Evolutionary conservation across 2,329 filamentous ascomycete genomes (phyloP), one percentile per base, ranked within the genome.

Genomic region (Ascochyta clinopodiicola): DNA sequence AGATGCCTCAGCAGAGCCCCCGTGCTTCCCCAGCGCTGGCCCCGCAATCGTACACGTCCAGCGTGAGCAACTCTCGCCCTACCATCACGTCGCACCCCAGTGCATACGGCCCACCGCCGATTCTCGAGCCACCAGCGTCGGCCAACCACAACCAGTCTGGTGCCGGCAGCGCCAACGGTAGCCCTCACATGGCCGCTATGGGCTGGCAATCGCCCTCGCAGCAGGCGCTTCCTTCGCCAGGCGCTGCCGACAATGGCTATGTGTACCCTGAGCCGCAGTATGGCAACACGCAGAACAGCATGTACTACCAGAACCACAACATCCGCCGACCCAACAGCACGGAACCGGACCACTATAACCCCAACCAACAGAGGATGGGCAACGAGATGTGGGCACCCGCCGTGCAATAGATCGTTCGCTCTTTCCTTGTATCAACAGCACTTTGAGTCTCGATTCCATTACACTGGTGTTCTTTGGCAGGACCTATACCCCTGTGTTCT

Each of bases 121-220:
- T 90, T 15, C 82, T 97, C 46, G 94, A 97, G 78, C 87, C 88
- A 21, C 92, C 93, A 13, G 81, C 87, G 24, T 93, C 86, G 74
- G 84, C 91, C 59, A 91, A 94, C 72, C 88, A 90, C 56, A 87
- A 89, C 61, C 88, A 89, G 66, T 81, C 86, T 2, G 70, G 71
- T 29, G 67, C 65, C 31, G 66, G 59, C 56, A 96, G 91, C 71
- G 88, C 85, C n/a, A 86, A 81, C 52, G 90, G 90, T 48, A 96
- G 92, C 75, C 93, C 94, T 45, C 93, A 97, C 75, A 91, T 96
- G 86, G 78, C 80, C 59, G 87, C 84, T 57, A 84, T 91, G 59
- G 90, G 91, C 50, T 97, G 94, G 93, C 90, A 92, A 63, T 96
- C 92, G 4, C 92, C 92, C 4, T 86, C 88, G 2, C 90, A 93